Conservation (phyloP, 495 filamentous ascomycete species). For the Penicillium nucicola region DNA sequence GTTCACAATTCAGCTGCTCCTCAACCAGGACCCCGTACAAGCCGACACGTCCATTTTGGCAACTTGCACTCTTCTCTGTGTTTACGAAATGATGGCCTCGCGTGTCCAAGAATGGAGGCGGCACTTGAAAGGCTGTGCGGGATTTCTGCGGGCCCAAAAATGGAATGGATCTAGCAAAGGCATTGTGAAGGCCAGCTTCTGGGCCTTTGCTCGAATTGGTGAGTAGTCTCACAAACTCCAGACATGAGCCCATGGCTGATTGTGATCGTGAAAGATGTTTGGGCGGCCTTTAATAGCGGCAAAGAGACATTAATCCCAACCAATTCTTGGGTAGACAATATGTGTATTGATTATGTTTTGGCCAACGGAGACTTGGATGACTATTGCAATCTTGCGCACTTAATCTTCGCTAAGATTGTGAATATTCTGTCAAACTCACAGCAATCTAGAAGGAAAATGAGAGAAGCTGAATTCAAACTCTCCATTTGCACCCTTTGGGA, state of each 20-base stretch:
- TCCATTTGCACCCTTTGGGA: constrained; percentile 4
- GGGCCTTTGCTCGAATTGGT: constrained; percentile 17
- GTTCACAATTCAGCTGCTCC: constrained; percentile 8
- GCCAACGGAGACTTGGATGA: constrained; percentile 10
- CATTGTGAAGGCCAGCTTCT: constrained; percentile 13
- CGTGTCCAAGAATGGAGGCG: constrained; percentile 12
- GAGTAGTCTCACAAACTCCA: neutral
- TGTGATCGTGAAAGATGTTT: constrained; percentile 5
- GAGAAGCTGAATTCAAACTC: neutral
- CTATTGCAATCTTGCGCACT: constrained; percentile 12
- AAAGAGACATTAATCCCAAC: constrained; percentile 17
- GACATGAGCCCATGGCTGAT: neutral
- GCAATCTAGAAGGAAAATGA: neutral
- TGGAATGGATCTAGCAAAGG: constrained; percentile 14
- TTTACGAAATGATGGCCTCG: constrained; percentile 20
- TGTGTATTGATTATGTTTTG: constrained; percentile 1
- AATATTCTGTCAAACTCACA: constrained; percentile 1
- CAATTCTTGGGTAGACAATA: constrained; percentile 15
- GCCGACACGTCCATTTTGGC: constrained; percentile 11
- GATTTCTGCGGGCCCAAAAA: constrained; percentile 6
- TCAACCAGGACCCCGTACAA: constrained; percentile 6
- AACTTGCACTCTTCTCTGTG: constrained; percentile 12
- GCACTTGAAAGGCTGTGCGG: constrained; percentile 13
- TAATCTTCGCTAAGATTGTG: constrained; percentile 11
- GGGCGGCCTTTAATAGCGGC: constrained; percentile 13